These are phyloP conservation scores for Cryphonectria radicalis DNA, from an alignment of 2,329 filamentous ascomycete species.

Conservation along the genomic window DNA sequence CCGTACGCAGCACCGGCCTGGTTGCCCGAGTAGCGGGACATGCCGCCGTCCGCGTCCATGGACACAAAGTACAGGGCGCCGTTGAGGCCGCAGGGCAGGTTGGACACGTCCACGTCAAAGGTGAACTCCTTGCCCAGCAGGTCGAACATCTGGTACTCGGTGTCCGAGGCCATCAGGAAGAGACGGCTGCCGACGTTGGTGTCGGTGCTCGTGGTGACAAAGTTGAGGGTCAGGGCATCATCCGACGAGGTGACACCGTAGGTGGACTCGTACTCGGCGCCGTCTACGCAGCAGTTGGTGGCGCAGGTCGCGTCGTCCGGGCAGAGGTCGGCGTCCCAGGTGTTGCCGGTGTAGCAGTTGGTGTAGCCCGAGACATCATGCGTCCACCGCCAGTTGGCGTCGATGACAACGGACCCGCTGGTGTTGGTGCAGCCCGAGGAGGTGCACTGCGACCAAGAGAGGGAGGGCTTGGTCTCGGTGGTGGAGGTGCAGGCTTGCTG, in stretches of 20 bases:
- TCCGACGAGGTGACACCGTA: slow-evolving; percentile 52
- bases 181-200: slow-evolving; percentile 60
- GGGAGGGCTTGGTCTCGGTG: slow-evolving; percentile 55
- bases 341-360: slow-evolving; percentile 63
- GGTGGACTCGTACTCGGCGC: slow-evolving; percentile 49
- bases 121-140: slow-evolving; percentile 71
- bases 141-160: slow-evolving; percentile 67
- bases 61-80: slow-evolving; percentile 70
- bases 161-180: slow-evolving; percentile 66
- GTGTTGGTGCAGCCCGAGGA: slow-evolving; percentile 55
- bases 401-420: slow-evolving; percentile 56
- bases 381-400: slow-evolving; percentile 67
- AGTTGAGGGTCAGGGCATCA: slow-evolving; percentile 53
- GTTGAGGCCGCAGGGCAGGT: slow-evolving; percentile 71
- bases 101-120: slow-evolving; percentile 73
- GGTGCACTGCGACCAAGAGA: slow-evolving; percentile 60
- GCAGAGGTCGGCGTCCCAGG: slow-evolving; percentile 41
- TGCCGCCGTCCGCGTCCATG: slow-evolving; percentile 64
- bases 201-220: slow-evolving; percentile 51
- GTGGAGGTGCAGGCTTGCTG: slow-evolving; percentile 56
- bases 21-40: slow-evolving; percentile 54
- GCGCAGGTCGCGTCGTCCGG: slow-evolving; percentile 48
- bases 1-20: slow-evolving; percentile 62
- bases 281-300: slow-evolving; percentile 50
- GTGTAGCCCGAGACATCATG: slow-evolving; percentile 50